Base-by-base conservation (phyloP, 805 yeast species). In the Jamesozyma hellenica region DNA sequence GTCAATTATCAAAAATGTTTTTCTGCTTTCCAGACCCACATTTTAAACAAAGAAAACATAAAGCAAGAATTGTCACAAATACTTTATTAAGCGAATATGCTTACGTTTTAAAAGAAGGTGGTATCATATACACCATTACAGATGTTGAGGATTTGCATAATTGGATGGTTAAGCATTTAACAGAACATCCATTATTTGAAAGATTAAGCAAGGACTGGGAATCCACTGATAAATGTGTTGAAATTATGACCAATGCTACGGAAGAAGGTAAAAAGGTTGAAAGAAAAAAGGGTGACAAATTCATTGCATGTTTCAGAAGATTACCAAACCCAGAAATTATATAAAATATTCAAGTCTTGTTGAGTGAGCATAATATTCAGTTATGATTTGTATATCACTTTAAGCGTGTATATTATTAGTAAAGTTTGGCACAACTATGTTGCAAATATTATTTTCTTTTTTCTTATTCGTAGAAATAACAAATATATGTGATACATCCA, bases 1-100 rank as follows among this genome's bases (percentile, higher is more conserved):
- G 78, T 6, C 96, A 87, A 58, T 66, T 88, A 38, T 75, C 80
- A 27, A 92, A 90, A 68, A 84, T 92, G 74, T 92, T 92, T 66
- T 92, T 92, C 67, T 92, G 98, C 61, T 92, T 92, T 73, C 98
- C 98, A n/a, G 98, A 92, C 63, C 98, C 98, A 7, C 98, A 92
- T 62, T 92, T 92, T 70, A 92, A 92, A 60, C 94, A 86, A 63
- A 73, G 97, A 56, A 92, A 92, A 59, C 98, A 92, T 65, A 92
- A 92, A 70, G 96, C 96, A 6, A 74, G 98, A 67, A 92, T 92
- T 55, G 75, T 92, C 48, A 88, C 98, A 40, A 80, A 78, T 48
- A 90, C 97, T 2, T 66, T 92, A 45, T 68, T 87, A 40, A 74
- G 90, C 23, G 98, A 92, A 61, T 92, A 92, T 58, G 97, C 98